A percentile compares a stretch with the other conserved stretches of the same genome.
These are phyloP conservation scores for Jackrogersella minutella DNA, from an alignment of 495 filamentous ascomycete species.

Conservation along the genomic window DNA sequence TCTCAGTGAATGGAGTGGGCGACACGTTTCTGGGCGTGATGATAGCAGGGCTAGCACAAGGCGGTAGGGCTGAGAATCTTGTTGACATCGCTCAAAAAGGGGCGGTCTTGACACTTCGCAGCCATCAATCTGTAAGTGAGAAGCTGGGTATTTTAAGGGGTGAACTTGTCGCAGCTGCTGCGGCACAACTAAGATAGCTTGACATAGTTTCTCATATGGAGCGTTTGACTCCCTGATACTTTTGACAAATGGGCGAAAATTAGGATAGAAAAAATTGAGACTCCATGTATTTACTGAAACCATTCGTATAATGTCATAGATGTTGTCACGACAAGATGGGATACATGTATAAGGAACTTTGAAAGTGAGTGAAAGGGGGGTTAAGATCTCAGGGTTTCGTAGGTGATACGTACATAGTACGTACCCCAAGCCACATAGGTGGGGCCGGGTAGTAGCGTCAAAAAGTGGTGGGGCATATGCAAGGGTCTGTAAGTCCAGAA, in stretches of 20 bases:
- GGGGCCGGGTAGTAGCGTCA: not conserved
- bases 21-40: conserved; percentile 90
- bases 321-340: too few species aligned
- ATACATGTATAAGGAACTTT: too few species aligned
- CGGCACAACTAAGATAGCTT: not conserved
- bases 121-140: conserved; percentile 71
- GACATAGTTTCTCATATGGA: not conserved
- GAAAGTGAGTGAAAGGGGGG: too few species aligned
- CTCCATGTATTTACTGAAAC: too few species aligned
- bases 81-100: conserved; percentile 74
- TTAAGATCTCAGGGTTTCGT: too few species aligned
- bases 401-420: not conserved
- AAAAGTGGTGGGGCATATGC: conserved; percentile 35
- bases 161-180: conserved; percentile 44
- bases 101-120: conserved; percentile 76
- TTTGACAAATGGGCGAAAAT: not conserved
- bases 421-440: not conserved
- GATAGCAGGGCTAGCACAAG: conserved; percentile 68
- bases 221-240: not conserved
- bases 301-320: too few species aligned
- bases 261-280: too few species aligned
- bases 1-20: conserved; percentile 93
- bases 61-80: conserved; percentile 57
- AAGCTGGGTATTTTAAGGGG: conserved; percentile 49
- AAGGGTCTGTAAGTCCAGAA: conserved; percentile 40